Conservation (phyloP, 768 basidiomycete genomes). For the Boletus sp. region DNA sequence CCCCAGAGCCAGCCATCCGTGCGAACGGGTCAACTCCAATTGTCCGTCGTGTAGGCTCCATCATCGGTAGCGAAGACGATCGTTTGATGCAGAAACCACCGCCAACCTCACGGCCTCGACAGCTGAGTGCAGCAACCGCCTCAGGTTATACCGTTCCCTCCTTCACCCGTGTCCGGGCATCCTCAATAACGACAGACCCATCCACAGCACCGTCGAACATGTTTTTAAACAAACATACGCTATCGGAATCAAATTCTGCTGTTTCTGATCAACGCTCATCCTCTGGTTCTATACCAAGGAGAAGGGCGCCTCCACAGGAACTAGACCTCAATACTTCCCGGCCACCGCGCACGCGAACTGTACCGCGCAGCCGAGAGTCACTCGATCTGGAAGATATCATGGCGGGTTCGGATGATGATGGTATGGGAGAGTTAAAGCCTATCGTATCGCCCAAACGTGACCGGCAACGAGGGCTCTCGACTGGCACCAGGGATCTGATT, state of each 20-base stretch:
- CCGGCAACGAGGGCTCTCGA: constrained; percentile 40
- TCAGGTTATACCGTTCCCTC: constrained; percentile 32
- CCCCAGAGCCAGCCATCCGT: constrained; percentile 26
- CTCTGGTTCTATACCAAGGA: constrained; percentile 19
- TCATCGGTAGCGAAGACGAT: constrained; percentile 59
- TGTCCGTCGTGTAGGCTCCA: constrained; percentile 60
- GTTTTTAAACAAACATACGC: constrained; percentile 29
- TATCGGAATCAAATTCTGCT: constrained; percentile 30
- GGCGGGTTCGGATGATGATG: constrained; percentile 67
- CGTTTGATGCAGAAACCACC: constrained; percentile 28
- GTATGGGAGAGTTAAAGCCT: constrained; percentile 26
- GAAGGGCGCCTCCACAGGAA: constrained; percentile 28
- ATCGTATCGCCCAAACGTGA: constrained; percentile 39
- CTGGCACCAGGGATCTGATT: constrained; percentile 48
- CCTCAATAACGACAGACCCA: constrained; percentile 35
- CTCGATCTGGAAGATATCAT: constrained; percentile 75
- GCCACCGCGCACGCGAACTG: constrained; percentile 40
- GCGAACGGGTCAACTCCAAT: constrained; percentile 41
- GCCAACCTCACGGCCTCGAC: constrained; percentile 44
- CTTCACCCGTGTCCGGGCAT: constrained; percentile 28
- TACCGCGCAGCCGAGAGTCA: constrained; percentile 61
- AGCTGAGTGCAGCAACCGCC: constrained; percentile 44
- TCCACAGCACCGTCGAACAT: constrained; percentile 8
- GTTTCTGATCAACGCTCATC: constrained; percentile 27
- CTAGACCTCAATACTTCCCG: constrained; percentile 28